Evolutionary conservation across 23 red algal genomes (phyloP).

Genomic region (Agarophyton chilense): DNA sequence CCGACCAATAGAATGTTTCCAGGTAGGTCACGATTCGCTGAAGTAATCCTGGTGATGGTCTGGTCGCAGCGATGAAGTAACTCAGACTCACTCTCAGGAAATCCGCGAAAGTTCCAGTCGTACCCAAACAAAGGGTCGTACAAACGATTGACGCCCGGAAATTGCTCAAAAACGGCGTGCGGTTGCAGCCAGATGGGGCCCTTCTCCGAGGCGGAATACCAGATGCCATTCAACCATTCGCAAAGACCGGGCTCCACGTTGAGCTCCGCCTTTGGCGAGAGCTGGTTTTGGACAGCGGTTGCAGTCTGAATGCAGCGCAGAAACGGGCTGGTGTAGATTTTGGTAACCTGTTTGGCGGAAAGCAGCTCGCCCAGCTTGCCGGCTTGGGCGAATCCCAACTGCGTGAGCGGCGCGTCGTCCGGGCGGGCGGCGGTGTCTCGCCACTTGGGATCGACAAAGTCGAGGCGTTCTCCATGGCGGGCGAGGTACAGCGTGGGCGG

Average conservation of each 20-base stretch:
- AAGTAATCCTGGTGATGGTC: background rate
- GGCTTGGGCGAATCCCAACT: slow-evolving; percentile 4
- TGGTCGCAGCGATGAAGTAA: background rate
- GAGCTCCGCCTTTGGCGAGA: background rate
- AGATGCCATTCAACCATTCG: slow-evolving; percentile 42
- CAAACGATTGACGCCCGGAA: background rate
- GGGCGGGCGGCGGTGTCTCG: background rate
- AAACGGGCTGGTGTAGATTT: slow-evolving; percentile 46
- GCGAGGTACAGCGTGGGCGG: slow-evolving; percentile 32
- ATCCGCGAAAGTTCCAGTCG: slow-evolving; percentile 44
- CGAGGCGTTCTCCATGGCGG: slow-evolving; percentile 60
- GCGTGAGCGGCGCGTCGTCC: slow-evolving; percentile 49
- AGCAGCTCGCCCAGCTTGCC: slow-evolving; percentile 1
- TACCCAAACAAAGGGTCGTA: slow-evolving; percentile 16
- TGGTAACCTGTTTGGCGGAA: background rate
- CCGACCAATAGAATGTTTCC: slow-evolving; percentile 63
- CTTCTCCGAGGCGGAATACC: slow-evolving; percentile 26
- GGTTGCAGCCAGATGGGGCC: slow-evolving; percentile 19
- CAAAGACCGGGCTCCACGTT: slow-evolving; percentile 50
- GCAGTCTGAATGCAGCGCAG: slow-evolving; percentile 43
- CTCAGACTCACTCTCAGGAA: background rate
- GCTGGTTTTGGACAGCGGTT: background rate
- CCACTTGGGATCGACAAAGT: slow-evolving; percentile 58
- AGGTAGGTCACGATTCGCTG: background rate
- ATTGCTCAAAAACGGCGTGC: background rate